These are phyloP conservation scores for Colletotrichum agaves DNA, from an alignment of 2,329 filamentous ascomycete species.

Conservation along the genomic window DNA sequence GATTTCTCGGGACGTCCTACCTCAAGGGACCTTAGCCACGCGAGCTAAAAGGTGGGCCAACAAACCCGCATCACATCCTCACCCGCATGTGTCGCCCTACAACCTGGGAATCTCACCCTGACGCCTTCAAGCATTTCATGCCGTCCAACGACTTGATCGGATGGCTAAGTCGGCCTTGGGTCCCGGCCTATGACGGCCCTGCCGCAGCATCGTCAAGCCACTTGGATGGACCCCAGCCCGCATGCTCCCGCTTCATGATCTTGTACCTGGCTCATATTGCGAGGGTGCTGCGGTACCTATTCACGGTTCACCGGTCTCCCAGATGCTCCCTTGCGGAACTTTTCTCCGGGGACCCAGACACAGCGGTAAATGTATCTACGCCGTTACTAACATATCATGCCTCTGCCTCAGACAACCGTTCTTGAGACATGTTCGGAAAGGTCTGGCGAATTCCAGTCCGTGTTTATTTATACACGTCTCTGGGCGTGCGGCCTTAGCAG, in stretches of 20 bases:
- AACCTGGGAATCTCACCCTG: background rate
- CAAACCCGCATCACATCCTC: background rate
- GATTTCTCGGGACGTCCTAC: background rate
- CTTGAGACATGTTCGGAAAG: background rate
- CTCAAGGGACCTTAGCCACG: background rate
- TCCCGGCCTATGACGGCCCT: background rate
- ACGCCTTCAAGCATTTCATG: background rate
- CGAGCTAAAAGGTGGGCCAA: background rate
- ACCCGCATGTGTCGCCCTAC: background rate
- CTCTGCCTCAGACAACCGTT: background rate
- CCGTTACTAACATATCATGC: background rate
- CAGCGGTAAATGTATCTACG: background rate
- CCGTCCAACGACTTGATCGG: background rate
- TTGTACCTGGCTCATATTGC: too few relatives aligned
- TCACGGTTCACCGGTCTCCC: too few relatives aligned
- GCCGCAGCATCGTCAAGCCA: slow-evolving; percentile 3
- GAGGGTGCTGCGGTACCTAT: too few relatives aligned
- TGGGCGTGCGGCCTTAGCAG: background rate
- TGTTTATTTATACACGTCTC: background rate
- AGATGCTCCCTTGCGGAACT: background rate
- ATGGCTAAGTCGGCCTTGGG: background rate
- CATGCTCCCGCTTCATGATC: too few relatives aligned
- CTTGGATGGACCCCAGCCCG: slow-evolving; percentile 15
- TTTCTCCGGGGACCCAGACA: background rate
- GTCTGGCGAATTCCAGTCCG: background rate